Evolutionary conservation across 345 rosid species (phyloP).

Genomic region (Salix dunnii): DNA sequence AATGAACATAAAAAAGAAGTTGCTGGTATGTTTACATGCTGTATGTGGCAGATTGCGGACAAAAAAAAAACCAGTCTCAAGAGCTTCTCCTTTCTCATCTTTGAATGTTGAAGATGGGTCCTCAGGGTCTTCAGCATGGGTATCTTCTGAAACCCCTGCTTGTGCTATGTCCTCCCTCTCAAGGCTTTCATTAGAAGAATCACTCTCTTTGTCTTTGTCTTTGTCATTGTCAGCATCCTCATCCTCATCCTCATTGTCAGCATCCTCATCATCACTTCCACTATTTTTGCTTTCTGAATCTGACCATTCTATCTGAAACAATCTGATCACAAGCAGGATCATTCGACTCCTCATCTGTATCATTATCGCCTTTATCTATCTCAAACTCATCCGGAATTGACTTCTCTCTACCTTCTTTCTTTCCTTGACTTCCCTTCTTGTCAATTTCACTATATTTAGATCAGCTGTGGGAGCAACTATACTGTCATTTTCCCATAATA

Average conservation of each 20-base stretch:
- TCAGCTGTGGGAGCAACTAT: slow-evolving; percentile 32
- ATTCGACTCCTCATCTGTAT: slow-evolving; percentile 27
- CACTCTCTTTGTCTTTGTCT: slow-evolving; percentile 19
- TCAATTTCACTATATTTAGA: slow-evolving; percentile 19
- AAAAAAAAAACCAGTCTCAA: too few relatives aligned
- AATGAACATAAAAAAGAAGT: too few relatives aligned
- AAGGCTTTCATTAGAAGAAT: slow-evolving; percentile 19
- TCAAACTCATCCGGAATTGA: slow-evolving; percentile 21
- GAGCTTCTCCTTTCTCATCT: too few relatives aligned
- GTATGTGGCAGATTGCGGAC: too few relatives aligned
- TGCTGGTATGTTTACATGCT: too few relatives aligned
- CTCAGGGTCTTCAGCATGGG: too few relatives aligned
- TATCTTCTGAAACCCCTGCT: slow-evolving; percentile 30
- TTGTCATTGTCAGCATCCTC: slow-evolving; percentile 13
- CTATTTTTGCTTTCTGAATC: slow-evolving; percentile 59
- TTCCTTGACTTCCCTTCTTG: slow-evolving; percentile 18
- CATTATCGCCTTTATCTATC: slow-evolving; percentile 21
- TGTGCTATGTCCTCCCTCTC: too few relatives aligned
- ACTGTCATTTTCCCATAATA: slow-evolving; percentile 77
- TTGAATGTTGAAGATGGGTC: too few relatives aligned
- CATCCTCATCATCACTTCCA: slow-evolving; percentile 22
- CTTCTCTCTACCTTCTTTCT: slow-evolving; percentile 30
- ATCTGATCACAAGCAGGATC: slow-evolving; percentile 41
- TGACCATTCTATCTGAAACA: slow-evolving; percentile 65
- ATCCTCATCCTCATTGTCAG: slow-evolving; percentile 20